Percentiles rank a stretch among this genome's conserved stretches.
These are phyloP conservation scores for Amphirosellinia nigrospora DNA, from an alignment of 495 filamentous ascomycete genomes.

Conservation along the genomic window DNA sequence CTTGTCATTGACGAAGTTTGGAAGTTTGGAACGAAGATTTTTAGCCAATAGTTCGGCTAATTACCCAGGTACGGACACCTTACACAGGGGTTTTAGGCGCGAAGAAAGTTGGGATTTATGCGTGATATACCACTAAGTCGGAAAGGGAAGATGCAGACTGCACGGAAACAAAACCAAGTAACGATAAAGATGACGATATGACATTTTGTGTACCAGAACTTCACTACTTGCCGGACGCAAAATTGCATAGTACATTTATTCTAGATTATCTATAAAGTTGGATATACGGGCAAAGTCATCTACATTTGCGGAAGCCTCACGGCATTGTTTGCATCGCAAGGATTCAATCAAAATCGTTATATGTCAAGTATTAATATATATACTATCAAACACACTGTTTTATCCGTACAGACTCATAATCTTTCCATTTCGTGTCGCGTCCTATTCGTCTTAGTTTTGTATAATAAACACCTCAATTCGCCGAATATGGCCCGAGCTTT, in stretches of 20 bases:
- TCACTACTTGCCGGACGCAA: not conserved
- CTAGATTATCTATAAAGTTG: slow-evolving; percentile 15
- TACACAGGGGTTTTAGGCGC: not conserved
- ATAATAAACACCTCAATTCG: not conserved
- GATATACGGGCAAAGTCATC: slow-evolving; percentile 1
- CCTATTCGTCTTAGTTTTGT: not conserved
- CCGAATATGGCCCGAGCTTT: not conserved
- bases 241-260: not conserved
- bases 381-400: slow-evolving; percentile 9
- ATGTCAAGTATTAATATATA: slow-evolving; percentile 12
- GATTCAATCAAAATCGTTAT: not conserved
- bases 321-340: slow-evolving; percentile 4
- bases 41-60: slow-evolving; percentile 20
- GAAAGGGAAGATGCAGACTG: slow-evolving; percentile 2
- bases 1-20: slow-evolving; percentile 75
- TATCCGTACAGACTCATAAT: not conserved
- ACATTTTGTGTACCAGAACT: slow-evolving; percentile 12
- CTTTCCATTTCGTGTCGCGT: not conserved
- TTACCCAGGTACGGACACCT: not conserved
- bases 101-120: not conserved
- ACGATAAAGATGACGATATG: slow-evolving; percentile 1
- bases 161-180: not conserved
- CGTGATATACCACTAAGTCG: not conserved
- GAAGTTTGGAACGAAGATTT: slow-evolving; percentile 68
- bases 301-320: slow-evolving; percentile 12